Base-by-base conservation (phyloP, 2,329 filamentous ascomycete genomes). In the Talaromyces sp. region DNA sequence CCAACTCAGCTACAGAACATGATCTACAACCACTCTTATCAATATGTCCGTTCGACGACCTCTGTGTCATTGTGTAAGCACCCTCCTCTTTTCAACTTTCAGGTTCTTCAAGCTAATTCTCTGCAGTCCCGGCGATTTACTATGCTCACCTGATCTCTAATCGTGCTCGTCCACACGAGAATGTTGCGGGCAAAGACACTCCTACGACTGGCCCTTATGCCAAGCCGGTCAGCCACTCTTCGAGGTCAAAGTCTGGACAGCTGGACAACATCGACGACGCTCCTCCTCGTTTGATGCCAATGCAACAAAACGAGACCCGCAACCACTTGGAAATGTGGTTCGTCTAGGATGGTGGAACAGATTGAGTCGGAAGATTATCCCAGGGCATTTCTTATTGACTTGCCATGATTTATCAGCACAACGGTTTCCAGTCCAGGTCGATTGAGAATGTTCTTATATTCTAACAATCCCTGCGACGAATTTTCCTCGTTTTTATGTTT, bases 1-100 rank as follows among this genome's bases (percentile, higher is more conserved):
- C 81, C 88, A 0, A 86, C 90, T 48, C 82, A 88, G 2, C 80
- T 99, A 0, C 90, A 96, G 69, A 87, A 88, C 59, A 89, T 97
- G 84, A 88, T 97, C 24, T 97, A 97, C 68, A 89, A 96, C 66
- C 92, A 97, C 64, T 96, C 89, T 51, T 99, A 96, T 74, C 91
- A 96, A 59, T 99, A 96, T 70, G 88, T 89, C 59, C 86, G 94
- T 17, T 94, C 92, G 0, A 97, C 92, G 0, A 97, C 93, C 0
- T 91, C 94, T 0, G 92, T 99, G 0, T 97, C 92, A 0, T 76
- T 94, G 0, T 90, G 74, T 75, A 70, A 66, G 72, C 66, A 7
- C 32, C 26, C 12, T n/a, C 19, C 21, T 2, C 46, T 27, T 38
- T n/a, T 1, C 17, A 12, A 29, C 26, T 8, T 8, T 50, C n/a